These are phyloP conservation scores for Acanthochlamys bracteata DNA, from an alignment of 106 monocot genomes.

Conservation along the genomic window DNA sequence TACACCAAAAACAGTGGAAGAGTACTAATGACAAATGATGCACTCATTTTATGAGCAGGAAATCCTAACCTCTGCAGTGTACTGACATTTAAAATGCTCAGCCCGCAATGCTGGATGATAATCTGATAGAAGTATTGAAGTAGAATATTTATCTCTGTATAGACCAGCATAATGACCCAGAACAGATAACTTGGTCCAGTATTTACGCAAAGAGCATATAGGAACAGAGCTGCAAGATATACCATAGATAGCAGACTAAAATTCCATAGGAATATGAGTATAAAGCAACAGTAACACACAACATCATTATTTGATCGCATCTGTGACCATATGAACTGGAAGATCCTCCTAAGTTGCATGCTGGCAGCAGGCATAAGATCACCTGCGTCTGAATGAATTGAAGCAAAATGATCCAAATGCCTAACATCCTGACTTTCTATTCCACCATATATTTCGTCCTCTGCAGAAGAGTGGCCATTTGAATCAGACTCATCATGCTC, in stretches of 20 bases:
- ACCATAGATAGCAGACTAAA: constrained; percentile 90
- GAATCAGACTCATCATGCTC: constrained; percentile 71
- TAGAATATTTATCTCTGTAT: constrained; percentile 83
- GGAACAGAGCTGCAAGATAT: constrained; percentile 77
- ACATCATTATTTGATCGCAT: constrained; percentile 96
- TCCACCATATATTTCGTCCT: constrained; percentile 51
- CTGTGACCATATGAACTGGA: constrained; percentile 76
- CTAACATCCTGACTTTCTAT: constrained; percentile 33
- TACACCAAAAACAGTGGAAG: constrained; percentile 90
- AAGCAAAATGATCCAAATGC: constrained; percentile 32
- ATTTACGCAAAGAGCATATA: constrained; percentile 94
- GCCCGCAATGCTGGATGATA: constrained; percentile 86
- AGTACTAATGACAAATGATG: constrained; percentile 82
- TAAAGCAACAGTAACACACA: constrained; percentile 89
- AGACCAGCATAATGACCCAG: constrained; percentile 88
- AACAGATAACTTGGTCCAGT: constrained; percentile 87
- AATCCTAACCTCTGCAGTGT: constrained; percentile 66
- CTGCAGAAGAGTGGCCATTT: constrained; percentile 39
- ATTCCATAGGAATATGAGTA: constrained; percentile 89
- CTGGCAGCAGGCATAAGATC: constrained; percentile 35
- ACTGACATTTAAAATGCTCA: constrained; percentile 27
- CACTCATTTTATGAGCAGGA: constrained; percentile 56
- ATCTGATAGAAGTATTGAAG: constrained; percentile 93
- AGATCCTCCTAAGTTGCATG: constrained; percentile 70
- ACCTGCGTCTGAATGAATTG: constrained; percentile 39